Evolutionary conservation across 805 yeast species (phyloP).

Genomic region (Metschnikowia arizonensis): DNA sequence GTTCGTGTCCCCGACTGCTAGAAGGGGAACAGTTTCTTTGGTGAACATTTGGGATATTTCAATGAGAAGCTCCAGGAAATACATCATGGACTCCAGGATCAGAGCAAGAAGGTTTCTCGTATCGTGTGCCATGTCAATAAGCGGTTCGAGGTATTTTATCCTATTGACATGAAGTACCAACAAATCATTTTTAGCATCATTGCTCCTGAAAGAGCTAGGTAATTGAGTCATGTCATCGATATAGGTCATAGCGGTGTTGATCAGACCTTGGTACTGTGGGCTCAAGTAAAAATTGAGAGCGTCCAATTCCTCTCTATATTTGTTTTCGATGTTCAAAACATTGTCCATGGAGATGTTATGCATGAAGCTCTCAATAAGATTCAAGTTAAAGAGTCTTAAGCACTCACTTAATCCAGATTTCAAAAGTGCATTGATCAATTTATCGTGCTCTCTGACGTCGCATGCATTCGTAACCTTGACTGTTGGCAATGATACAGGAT

Average conservation of each 20-base stretch:
- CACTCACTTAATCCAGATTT: constrained; percentile 50
- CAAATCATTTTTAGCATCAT: constrained; percentile 43
- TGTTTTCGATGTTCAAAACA: constrained; percentile 36
- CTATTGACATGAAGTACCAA: constrained; percentile 46
- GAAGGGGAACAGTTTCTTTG: constrained; percentile 11
- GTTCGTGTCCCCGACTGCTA: constrained; percentile 8
- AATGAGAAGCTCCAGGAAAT: constrained; percentile 23
- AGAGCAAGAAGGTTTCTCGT: constrained; percentile 31
- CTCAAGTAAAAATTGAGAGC: constrained; percentile 27
- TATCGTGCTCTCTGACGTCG: constrained; percentile 5
- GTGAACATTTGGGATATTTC: constrained; percentile 15
- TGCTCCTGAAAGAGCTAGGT: constrained; percentile 23
- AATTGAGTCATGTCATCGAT: constrained; percentile 20
- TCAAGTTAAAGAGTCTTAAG: constrained; percentile 44
- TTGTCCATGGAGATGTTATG: constrained; percentile 41
- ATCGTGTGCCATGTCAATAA: constrained; percentile 38
- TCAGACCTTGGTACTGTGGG: constrained; percentile 14
- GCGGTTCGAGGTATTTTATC: constrained; percentile 51
- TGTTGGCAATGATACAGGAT: constrained; percentile 25
- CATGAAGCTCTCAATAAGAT: constrained; percentile 50
- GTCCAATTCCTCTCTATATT: constrained; percentile 41
- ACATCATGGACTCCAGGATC: constrained; percentile 29
- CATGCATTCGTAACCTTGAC: constrained; percentile 13
- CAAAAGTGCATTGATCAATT: constrained; percentile 28
- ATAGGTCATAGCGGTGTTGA: constrained; percentile 12